Evolutionary conservation across 805 yeast species (phyloP).

Genomic region (Candida quercuum): DNA sequence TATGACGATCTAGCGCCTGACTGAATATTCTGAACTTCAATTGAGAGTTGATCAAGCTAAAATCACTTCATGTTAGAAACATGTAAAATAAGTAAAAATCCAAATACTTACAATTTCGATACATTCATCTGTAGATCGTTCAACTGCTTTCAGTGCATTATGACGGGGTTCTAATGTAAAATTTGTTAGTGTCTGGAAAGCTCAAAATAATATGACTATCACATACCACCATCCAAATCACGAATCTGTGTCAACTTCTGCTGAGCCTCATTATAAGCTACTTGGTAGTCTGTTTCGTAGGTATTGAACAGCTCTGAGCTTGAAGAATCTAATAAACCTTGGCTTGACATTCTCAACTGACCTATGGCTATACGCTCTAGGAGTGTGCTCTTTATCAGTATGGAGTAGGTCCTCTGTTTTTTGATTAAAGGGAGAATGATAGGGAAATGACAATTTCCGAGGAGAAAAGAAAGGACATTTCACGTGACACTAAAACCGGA

Average conservation of each 20-base stretch:
- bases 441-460: no score
- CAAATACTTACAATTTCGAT: constrained; percentile 47
- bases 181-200: background rate
- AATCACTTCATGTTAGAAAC: constrained; percentile 4
- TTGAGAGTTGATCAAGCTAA: constrained; percentile 73
- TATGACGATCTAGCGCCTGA: constrained; percentile 61
- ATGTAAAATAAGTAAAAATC: background rate
- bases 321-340: constrained; percentile 17
- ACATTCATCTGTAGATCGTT: constrained; percentile 71
- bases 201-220: background rate
- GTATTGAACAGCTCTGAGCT: constrained; percentile 23
- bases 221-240: constrained; percentile 38
- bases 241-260: constrained; percentile 55
- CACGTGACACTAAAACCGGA: no score
- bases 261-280: constrained; percentile 64
- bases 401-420: no score
- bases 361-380: no score
- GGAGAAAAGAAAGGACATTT: no score
- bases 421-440: no score
- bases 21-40: constrained; percentile 84
- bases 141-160: constrained; percentile 52
- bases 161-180: constrained; percentile 39
- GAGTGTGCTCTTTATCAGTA: no score
- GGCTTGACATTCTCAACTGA: constrained; percentile 20
- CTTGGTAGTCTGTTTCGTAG: constrained; percentile 41